Base-by-base conservation (phyloP, 1,284 basidiomycete genomes). In the Ceratobasidium sp. region DNA sequence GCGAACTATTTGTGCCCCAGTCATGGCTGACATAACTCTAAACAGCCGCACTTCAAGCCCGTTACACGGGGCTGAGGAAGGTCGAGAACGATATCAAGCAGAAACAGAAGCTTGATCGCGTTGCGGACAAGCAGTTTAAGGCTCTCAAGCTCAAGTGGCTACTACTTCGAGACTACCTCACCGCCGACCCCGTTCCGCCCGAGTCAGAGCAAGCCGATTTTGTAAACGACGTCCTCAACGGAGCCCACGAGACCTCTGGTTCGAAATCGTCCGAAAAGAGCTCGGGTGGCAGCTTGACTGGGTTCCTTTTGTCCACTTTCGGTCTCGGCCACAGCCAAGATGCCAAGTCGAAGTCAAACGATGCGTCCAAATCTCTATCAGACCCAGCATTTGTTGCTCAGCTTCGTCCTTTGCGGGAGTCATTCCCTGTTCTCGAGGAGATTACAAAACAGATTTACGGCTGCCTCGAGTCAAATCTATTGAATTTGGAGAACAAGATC, bases 71-170 rank as follows among this genome's bases (percentile, higher is more conserved):
- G 28, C 49, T 75, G n/a, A 49, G 23, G 2, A 63, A 63, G 17
- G 11, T 75, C 26, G 17, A 26, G 7, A 31, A 39, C 2, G 71
- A 75, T 6, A 39, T 75, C 20, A 37, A 23, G 35, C 17, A 54
- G 49, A 64, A 54, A 28, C 1, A 28, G 2, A 37, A 54, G 7
- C 45, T 53, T 4, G 71, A 75, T 28, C 31, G 60, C 31, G 60
- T 73, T 11, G 33, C 35, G 23, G 69, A 73, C 31, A 61, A 60
- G 51, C 28, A 33, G 15, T 73, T 73, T n/a, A 58, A 63, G 20
- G 31, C 23, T 13, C 58, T 73, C 56, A 73, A 73, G 17, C 6
- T 3, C 47, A 73, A 73, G 20, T 73, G 69, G 56, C 35, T 73
- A 2, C n/a, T 73, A 1, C 5, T 73, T 7, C 56, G 39, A 37